Conservation (phyloP, 1,284 basidiomycete species). For the Inonotus obliquus region DNA sequence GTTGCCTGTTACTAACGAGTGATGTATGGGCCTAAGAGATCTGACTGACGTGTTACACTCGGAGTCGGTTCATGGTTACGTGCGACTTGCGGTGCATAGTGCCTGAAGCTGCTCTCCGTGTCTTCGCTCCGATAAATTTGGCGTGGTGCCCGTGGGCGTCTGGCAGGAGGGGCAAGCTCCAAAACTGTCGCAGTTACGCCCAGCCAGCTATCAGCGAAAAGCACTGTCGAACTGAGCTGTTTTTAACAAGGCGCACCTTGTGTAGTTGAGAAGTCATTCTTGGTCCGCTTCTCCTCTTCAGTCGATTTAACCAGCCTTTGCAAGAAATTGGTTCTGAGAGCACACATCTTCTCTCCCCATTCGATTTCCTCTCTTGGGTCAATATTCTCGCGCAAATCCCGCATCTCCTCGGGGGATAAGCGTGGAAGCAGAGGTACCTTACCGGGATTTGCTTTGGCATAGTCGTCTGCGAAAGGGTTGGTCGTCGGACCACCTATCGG, state of each 20-base stretch:
- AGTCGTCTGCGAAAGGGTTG: slow-evolving; percentile 43
- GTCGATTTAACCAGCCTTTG: slow-evolving; percentile 32
- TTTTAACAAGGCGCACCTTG: slow-evolving; percentile 11
- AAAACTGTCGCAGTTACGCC: slow-evolving; percentile 5
- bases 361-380: slow-evolving; percentile 39
- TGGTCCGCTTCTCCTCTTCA: slow-evolving; percentile 15
- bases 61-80: neutral
- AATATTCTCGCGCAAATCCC: slow-evolving; percentile 32
- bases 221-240: neutral
- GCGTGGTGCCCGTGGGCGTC: slow-evolving; percentile 15
- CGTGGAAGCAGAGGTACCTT: slow-evolving; percentile 35
- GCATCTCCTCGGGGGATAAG: slow-evolving; percentile 33
- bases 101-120: slow-evolving; percentile 14
- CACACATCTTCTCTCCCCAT: slow-evolving; percentile 37
- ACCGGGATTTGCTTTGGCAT: slow-evolving; percentile 32
- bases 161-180: slow-evolving; percentile 11
- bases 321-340: slow-evolving; percentile 35
- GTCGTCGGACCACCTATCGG: slow-evolving; percentile 21
- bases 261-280: slow-evolving; percentile 3
- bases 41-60: neutral
- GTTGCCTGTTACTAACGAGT: neutral
- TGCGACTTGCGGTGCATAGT: slow-evolving; percentile 13
- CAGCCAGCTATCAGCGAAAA: neutral
- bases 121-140: slow-evolving; percentile 17
- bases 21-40: neutral